phyloP scores from a whole-genome alignment of 2,329 filamentous ascomycete genomes.

The Penicillium brevicompactum region DNA sequence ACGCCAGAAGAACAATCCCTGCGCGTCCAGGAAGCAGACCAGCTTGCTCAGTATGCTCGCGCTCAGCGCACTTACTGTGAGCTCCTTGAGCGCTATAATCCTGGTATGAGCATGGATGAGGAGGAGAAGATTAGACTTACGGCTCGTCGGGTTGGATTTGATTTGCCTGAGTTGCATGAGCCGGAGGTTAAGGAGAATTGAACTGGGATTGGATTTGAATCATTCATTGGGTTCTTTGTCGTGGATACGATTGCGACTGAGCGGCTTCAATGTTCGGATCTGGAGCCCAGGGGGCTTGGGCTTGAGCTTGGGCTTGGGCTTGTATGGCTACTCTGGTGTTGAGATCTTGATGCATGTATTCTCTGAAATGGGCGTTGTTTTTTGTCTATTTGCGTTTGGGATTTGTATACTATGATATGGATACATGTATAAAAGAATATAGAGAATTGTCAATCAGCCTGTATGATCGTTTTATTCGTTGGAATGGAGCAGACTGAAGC shows the following conservation, averaged over 20 bases:
- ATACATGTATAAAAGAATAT: constrained; percentile 9
- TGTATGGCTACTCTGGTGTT: neutral
- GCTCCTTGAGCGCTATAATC: constrained; percentile 89
- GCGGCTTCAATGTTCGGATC: neutral
- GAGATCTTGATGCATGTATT: constrained; percentile 5
- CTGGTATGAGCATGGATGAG: constrained; percentile 84
- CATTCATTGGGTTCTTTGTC: too few relatives aligned
- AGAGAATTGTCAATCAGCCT: neutral
- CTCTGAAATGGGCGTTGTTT: constrained; percentile 9
- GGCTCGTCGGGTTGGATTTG: constrained; percentile 85
- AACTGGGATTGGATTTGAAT: neutral
- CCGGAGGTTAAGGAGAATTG: constrained; percentile 34
- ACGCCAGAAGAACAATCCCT: constrained; percentile 21
- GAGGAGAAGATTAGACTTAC: constrained; percentile 80
- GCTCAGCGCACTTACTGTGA: constrained; percentile 84
- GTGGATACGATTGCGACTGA: too few relatives aligned
- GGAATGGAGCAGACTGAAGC: too few relatives aligned
- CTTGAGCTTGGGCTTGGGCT: neutral
- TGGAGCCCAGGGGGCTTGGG: neutral
- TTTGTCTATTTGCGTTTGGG: neutral
- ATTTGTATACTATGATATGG: constrained; percentile 10
- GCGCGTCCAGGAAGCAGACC: constrained; percentile 63
- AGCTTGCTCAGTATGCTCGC: constrained; percentile 76
- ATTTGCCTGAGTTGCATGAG: constrained; percentile 68
- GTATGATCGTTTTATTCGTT: neutral